Evolutionary conservation across 1,284 basidiomycete genomes (phyloP).

Genomic region (Pterula multifida): DNA sequence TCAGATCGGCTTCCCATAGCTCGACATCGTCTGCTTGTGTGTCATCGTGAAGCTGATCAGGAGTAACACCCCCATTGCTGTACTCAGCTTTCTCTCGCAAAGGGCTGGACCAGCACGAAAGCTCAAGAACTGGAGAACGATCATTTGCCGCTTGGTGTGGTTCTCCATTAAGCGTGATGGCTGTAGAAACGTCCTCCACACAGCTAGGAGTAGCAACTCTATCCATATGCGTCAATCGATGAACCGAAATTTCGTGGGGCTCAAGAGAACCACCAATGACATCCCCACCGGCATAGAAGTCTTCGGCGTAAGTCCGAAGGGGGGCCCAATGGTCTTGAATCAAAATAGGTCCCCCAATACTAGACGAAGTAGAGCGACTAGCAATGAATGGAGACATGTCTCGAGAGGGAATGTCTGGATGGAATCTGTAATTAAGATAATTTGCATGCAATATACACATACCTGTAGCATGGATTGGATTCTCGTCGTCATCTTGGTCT

Average conservation of each 20-base stretch:
- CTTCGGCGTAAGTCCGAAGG: constrained; percentile 38
- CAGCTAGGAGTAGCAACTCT: background rate
- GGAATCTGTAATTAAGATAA: too few relatives aligned
- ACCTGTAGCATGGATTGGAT: background rate
- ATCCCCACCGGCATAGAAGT: constrained; percentile 31
- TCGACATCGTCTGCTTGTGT: too few relatives aligned
- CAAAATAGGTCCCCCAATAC: constrained; percentile 15
- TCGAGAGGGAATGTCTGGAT: too few relatives aligned
- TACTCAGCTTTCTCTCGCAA: too few relatives aligned
- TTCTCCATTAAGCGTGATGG: too few relatives aligned
- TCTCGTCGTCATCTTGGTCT: background rate
- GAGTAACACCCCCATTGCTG: too few relatives aligned
- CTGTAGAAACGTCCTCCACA: background rate
- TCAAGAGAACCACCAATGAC: constrained; percentile 5
- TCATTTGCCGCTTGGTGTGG: too few relatives aligned
- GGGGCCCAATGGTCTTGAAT: constrained; percentile 39
- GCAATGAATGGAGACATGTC: background rate
- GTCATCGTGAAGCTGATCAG: too few relatives aligned
- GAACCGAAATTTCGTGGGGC: background rate
- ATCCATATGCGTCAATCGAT: background rate
- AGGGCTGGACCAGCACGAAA: too few relatives aligned
- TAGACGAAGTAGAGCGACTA: constrained; percentile 14
- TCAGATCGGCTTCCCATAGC: too few relatives aligned
- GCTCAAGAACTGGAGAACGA: too few relatives aligned
- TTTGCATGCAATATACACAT: too few relatives aligned